Base-by-base conservation (phyloP, 1,139 yeast genomes). In the Yamadazyma kanchanaburiensis region DNA sequence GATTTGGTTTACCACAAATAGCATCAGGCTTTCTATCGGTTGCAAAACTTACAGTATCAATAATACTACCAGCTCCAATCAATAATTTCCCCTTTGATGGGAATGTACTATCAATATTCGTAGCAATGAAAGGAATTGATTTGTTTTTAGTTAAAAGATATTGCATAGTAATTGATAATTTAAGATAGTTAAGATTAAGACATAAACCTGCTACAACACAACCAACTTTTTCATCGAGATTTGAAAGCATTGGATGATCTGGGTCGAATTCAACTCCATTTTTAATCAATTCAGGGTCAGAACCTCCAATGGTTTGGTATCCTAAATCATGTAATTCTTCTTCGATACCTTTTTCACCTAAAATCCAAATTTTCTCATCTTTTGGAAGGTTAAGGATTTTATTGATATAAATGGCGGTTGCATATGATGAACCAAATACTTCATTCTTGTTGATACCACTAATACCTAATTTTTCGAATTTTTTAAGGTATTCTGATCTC, bases 31-130 rank as follows among this genome's bases (percentile, higher is more conserved):
- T 61, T 43, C 96, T 72, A 9, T 89, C 91, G 25, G 87, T 66
- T 11, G 94, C 81, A 42, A 63, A 78, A 4, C 84, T 74, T n/a
- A 87, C 77, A 0, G 89, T 71, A 41, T 87, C 86, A 28, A 91
- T 82, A 42, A 87, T 77, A 3, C 96, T 81, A 1, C 98, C 98
- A 1, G 98, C 97, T 14, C 98, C 98, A 16, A 96, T 94, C 31
- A 91, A 69, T 31, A 85, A 72, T 45, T 77, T 70, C 1, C 95
- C 96, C 53, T 85, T 81, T 34, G 84, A 77, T 4, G 98, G 98
- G 64, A 80, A 91, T 0, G 98, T 91, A 2, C 95, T 83, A 54
- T 91, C 98, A 27, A 84, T 83, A 54, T 91, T 91, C n/a, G 98
- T 91, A 17, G 96, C 97, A 42, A 94, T 69, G 54, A 88, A 91